Conservation (phyloP, 257 asterid genomes). For the Cruciata laevipes region DNA sequence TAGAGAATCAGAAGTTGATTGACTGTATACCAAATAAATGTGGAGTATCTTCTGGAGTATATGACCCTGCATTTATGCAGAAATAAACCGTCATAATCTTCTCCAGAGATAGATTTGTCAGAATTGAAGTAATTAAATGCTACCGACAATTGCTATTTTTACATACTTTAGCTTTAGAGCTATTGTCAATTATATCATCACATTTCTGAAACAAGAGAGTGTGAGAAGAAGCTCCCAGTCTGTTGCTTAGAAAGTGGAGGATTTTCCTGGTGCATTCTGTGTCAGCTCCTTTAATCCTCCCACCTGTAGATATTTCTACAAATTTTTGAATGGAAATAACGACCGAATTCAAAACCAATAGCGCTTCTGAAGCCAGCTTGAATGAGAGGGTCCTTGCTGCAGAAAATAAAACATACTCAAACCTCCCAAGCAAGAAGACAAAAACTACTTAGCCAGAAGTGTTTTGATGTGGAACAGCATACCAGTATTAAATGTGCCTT, state of each 20-base stretch:
- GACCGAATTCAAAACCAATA: conserved; percentile 52
- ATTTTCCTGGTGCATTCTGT: conserved; percentile 40
- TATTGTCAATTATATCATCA: conserved; percentile 43
- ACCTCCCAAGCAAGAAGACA: background rate
- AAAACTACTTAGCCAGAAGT: background rate
- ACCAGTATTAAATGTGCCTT: conserved; percentile 56
- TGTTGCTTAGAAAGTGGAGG: conserved; percentile 46
- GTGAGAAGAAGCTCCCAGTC: conserved; percentile 56
- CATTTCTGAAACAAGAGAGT: conserved; percentile 60
- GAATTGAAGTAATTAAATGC: background rate
- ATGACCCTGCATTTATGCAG: conserved; percentile 55
- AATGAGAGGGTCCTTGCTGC: conserved; percentile 65
- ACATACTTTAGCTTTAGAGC: conserved; percentile 53
- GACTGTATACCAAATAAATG: conserved; percentile 57
- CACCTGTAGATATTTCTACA: conserved; percentile 27
- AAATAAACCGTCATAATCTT: conserved; percentile 7
- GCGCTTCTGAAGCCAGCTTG: conserved; percentile 64
- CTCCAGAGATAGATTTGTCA: conserved; percentile 2
- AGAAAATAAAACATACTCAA: conserved; percentile 18
- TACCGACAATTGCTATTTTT: conserved; percentile 3
- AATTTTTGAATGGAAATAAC: conserved; percentile 50
- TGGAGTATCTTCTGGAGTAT: conserved; percentile 72
- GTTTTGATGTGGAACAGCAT: conserved; percentile 15
- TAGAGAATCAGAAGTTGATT: conserved; percentile 56
- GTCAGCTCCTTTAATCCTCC: conserved; percentile 33